Evolutionary conservation across 2,329 filamentous ascomycete species (phyloP).

Genomic region (Fusarium succisae): DNA sequence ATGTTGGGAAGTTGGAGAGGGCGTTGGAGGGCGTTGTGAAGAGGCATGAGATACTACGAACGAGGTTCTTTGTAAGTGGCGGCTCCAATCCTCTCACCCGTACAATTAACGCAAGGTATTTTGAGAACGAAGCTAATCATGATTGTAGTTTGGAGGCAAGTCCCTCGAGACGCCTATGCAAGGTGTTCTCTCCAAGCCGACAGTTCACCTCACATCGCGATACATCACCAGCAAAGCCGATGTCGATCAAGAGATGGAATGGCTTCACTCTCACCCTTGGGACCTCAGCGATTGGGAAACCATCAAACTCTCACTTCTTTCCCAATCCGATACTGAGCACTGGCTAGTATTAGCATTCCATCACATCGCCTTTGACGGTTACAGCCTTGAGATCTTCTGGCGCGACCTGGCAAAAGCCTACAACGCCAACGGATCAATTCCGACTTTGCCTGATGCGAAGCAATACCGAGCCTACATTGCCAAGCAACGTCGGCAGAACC

Average conservation of each 20-base stretch:
- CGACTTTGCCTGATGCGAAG: not conserved
- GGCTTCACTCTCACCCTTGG: not conserved
- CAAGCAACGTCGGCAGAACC: not conserved
- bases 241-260: not conserved
- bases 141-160: not conserved
- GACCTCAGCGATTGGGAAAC: not conserved
- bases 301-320: not conserved
- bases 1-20: not conserved
- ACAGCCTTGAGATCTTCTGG: conserved; percentile 4
- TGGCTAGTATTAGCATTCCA: not conserved
- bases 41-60: not conserved
- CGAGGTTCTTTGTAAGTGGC: not conserved
- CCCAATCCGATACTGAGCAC: not conserved
- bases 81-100: rapidly evolving
- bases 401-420: conserved; percentile 1
- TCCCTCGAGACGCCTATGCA: not conserved
- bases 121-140: not conserved
- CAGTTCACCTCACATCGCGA: not conserved
- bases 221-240: not conserved
- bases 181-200: not conserved
- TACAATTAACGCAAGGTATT: rapidly evolving
- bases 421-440: not conserved
- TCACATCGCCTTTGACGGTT: not conserved
- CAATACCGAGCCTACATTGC: not conserved
- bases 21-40: not conserved